phyloP scores from a whole-genome alignment of 2,329 filamentous ascomycete genomes.

The Emericellopsis cladophorae region DNA sequence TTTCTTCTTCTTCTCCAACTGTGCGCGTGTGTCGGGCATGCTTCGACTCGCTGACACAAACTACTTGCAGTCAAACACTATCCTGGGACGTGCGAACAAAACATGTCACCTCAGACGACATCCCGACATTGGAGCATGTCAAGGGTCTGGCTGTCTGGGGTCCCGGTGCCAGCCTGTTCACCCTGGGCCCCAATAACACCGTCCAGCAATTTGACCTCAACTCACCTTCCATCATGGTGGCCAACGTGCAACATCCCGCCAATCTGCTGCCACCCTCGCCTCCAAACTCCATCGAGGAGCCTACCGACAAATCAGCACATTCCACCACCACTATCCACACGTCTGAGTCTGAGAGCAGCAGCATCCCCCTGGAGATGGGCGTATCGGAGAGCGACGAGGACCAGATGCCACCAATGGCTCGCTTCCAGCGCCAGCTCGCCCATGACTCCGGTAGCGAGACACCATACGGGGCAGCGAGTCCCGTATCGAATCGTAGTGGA shows the following conservation, averaged over 20 bases:
- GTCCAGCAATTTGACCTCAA: constrained; percentile 95
- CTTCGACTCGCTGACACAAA: constrained; percentile 16
- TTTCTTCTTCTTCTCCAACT: constrained; percentile 19
- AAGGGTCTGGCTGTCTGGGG: constrained; percentile 79
- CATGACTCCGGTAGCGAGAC: constrained; percentile 43
- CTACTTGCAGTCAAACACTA: constrained; percentile 58
- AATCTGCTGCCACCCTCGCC: constrained; percentile 69
- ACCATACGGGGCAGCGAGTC: constrained; percentile 51
- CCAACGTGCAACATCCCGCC: constrained; percentile 77
- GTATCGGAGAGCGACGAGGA: constrained; percentile 69
- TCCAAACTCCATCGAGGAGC: constrained; percentile 68
- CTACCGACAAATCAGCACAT: constrained; percentile 36
- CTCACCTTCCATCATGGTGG: constrained; percentile 65
- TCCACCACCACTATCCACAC: constrained; percentile 32
- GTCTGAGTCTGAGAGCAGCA: constrained; percentile 41
- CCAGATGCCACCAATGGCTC: constrained; percentile 61
- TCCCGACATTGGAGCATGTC: constrained; percentile 74
- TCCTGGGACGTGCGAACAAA: constrained; percentile 99
- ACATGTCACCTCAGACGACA: constrained; percentile 78
- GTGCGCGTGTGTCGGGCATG: constrained; percentile 29
- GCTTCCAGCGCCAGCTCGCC: constrained; percentile 60
- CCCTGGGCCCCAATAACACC: constrained; percentile 73
- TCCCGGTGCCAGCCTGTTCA: constrained; percentile 83
- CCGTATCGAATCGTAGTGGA: constrained; percentile 48
- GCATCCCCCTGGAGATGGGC: constrained; percentile 40